These are phyloP conservation scores for Penicillium expansum DNA, from an alignment of 2,329 filamentous ascomycete species.

Conservation along the genomic window DNA sequence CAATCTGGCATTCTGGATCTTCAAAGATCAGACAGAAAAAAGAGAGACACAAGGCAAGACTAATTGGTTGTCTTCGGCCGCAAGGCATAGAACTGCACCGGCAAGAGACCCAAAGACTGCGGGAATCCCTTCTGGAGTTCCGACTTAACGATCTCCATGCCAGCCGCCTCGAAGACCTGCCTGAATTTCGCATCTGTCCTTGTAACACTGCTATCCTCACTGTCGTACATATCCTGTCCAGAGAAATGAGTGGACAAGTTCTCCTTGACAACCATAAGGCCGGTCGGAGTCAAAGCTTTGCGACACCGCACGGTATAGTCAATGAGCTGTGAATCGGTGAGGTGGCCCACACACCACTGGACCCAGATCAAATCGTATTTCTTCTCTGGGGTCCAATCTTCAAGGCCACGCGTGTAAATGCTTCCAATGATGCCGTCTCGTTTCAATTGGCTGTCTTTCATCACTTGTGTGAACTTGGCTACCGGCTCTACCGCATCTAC, in stretches of 20 bases:
- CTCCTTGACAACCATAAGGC: conserved; percentile 72
- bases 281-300: conserved; percentile 43
- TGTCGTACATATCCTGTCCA: conserved; percentile 68
- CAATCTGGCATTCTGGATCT: background rate
- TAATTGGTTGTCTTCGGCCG: conserved; percentile 45
- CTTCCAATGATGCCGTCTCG: conserved; percentile 54
- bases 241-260: conserved; percentile 61
- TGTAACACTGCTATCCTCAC: conserved; percentile 73
- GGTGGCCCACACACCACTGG: conserved; percentile 85
- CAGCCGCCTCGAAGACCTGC: conserved; percentile 65
- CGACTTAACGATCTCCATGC: conserved; percentile 64
- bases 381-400: conserved; percentile 61
- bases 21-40: background rate
- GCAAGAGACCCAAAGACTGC: conserved; percentile 59
- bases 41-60: background rate
- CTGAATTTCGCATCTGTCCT: conserved; percentile 71
- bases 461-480: conserved; percentile 68
- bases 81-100: conserved; percentile 76
- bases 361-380: conserved; percentile 81
- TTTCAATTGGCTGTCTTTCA: conserved; percentile 45
- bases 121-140: conserved; percentile 73
- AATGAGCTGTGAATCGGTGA: conserved; percentile 71
- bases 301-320: conserved; percentile 64
- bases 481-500: conserved; percentile 88
- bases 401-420: conserved; percentile 70